Evolutionary conservation across 2,329 filamentous ascomycete genomes (phyloP).

Genomic region (Botrytis hyacinthi): DNA sequence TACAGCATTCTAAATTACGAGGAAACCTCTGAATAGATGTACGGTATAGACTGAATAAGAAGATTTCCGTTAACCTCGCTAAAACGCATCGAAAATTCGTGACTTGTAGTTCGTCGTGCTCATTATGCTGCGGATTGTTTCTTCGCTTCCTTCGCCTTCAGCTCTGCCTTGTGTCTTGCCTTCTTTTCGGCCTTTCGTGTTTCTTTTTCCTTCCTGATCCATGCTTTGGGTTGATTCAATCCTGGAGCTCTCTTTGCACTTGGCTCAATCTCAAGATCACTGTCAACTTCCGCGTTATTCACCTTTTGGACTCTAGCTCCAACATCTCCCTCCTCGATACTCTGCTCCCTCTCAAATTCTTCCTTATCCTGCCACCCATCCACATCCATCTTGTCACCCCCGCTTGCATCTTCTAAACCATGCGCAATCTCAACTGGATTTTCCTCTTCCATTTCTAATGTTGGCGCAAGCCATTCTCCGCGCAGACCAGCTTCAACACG

Average conservation of each 20-base stretch:
- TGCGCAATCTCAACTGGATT: conserved; percentile 29
- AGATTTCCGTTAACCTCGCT: conserved; percentile 7
- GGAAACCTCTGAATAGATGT: conserved; percentile 42
- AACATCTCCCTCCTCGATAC: conserved; percentile 34
- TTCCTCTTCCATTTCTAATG: conserved; percentile 41
- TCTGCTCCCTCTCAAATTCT: conserved; percentile 40
- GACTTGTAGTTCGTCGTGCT: conserved; percentile 12
- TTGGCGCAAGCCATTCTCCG: conserved; percentile 49
- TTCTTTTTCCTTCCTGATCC: conserved; percentile 35
- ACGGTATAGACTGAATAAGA: conserved; percentile 17
- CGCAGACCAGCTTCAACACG: conserved; percentile 51
- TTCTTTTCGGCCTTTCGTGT: conserved; percentile 42
- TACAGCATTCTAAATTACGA: conserved; percentile 2
- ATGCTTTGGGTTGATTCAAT: conserved; percentile 40
- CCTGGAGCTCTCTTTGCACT: conserved; percentile 21
- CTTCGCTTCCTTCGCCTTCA: conserved; percentile 60
- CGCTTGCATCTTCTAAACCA: conserved; percentile 31
- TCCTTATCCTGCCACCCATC: conserved; percentile 41
- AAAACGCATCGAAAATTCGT: conserved; percentile 19
- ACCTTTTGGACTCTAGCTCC: conserved; percentile 24
- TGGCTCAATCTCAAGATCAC: conserved; percentile 39
- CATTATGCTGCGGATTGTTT: conserved; percentile 41
- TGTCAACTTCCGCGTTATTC: conserved; percentile 40
- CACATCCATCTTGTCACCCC: conserved; percentile 32
- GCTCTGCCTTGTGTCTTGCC: conserved; percentile 52